Percentiles rank a stretch among this genome's conserved stretches.
phyloP scores from a whole-genome alignment of 2,329 filamentous ascomycete species.

The Bisporella sp. region DNA sequence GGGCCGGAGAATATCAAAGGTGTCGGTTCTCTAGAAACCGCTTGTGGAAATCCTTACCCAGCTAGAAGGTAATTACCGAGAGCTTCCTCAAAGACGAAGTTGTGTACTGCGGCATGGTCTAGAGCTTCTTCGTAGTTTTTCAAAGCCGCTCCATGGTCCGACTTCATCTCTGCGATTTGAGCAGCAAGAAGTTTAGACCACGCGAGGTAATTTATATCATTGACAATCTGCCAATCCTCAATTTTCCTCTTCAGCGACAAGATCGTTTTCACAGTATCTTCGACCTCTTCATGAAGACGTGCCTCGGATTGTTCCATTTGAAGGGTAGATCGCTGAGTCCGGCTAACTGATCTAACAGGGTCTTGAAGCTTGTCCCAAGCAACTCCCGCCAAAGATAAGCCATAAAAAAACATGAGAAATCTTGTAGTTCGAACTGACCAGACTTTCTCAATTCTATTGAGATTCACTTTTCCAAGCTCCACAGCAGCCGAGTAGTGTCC shows the following conservation, averaged over 20 bases:
- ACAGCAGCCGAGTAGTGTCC: constrained; percentile 55
- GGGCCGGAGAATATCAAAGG: too few species aligned
- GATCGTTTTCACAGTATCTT: constrained; percentile 46
- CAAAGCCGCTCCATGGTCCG: constrained; percentile 51
- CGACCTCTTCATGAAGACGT: constrained; percentile 35
- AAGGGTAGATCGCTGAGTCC: constrained; percentile 28
- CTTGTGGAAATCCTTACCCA: constrained; percentile 20
- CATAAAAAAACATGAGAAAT: constrained; percentile 52
- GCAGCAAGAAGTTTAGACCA: constrained; percentile 65
- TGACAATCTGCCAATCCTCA: constrained; percentile 55
- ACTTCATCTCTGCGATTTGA: constrained; percentile 57
- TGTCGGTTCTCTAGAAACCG: too few species aligned
- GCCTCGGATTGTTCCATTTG: constrained; percentile 27
- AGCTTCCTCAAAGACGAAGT: constrained; percentile 64
- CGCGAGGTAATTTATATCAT: constrained; percentile 62
- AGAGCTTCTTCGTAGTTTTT: constrained; percentile 62
- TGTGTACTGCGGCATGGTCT: constrained; percentile 63
- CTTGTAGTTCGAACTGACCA: constrained; percentile 55
- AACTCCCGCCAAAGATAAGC: constrained; percentile 46
- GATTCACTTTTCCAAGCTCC: constrained; percentile 45
- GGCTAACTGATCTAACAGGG: constrained; percentile 14
- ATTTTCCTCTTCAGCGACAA: constrained; percentile 51
- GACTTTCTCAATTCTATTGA: constrained; percentile 40
- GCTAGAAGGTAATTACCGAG: constrained; percentile 68
- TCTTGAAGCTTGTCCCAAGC: constrained; percentile 30